These are phyloP conservation scores for Citrus mangshanensis DNA, from an alignment of 345 rosid genomes.

Conservation along the genomic window DNA sequence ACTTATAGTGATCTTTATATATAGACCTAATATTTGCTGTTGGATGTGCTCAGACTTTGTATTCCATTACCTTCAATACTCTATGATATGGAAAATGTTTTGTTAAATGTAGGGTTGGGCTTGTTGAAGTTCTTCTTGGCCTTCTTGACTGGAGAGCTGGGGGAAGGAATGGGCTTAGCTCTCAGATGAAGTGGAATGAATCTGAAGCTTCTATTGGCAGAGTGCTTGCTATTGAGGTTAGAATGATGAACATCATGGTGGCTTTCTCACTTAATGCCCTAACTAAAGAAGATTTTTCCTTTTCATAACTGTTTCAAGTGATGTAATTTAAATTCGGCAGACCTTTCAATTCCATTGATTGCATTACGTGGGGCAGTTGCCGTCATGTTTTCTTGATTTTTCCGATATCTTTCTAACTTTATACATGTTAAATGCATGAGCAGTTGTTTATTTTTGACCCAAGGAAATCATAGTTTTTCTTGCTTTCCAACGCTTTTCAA, in stretches of 20 bases:
- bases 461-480: neutral
- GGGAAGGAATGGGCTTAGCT: conserved; percentile 78
- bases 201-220: conserved; percentile 97
- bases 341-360: neutral
- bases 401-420: neutral
- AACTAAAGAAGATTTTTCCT: neutral
- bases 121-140: conserved; percentile 92
- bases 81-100: conserved; percentile 8
- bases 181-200: conserved; percentile 99
- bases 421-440: neutral
- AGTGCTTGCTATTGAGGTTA: conserved; percentile 97
- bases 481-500: neutral
- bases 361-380: neutral
- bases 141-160: conserved; percentile 98
- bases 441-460: neutral
- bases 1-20: neutral
- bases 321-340: neutral
- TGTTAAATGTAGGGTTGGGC: conserved; percentile 70
- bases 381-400: neutral
- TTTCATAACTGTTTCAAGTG: neutral
- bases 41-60: neutral
- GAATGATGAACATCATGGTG: conserved; percentile 11
- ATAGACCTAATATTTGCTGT: neutral
- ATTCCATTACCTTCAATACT: conserved; percentile 2
- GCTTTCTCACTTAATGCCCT: neutral